Evolutionary conservation across 768 basidiomycete genomes (phyloP).

Genomic region (Xerocomus potaroensis): DNA sequence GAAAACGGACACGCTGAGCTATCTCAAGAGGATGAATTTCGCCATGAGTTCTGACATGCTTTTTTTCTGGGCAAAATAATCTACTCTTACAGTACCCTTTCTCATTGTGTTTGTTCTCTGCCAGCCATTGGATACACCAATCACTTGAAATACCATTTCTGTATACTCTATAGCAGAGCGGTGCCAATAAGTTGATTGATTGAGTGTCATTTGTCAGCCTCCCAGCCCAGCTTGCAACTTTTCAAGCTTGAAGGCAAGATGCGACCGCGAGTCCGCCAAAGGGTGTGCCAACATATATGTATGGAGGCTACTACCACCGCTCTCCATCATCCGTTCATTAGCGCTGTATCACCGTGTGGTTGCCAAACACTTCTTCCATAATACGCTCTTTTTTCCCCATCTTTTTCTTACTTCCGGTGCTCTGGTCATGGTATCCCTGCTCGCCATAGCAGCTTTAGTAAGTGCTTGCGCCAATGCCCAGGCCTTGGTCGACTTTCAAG

Average conservation of each 20-base stretch:
- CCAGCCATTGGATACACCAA: not conserved
- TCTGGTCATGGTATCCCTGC: constrained; percentile 22
- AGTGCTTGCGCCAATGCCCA: constrained; percentile 18
- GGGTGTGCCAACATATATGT: no score
- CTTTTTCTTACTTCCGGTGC: not conserved
- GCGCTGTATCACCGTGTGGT: not conserved
- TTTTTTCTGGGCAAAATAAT: not conserved
- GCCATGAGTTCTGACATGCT: constrained; percentile 55
- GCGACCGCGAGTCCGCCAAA: no score
- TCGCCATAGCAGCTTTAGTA: no score
- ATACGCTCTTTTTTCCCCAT: no score
- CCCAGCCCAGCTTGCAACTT: no score
- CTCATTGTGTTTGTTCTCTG: not conserved
- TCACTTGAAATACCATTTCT: not conserved
- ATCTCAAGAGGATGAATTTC: constrained; percentile 51
- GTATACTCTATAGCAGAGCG: not conserved
- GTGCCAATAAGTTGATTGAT: no score
- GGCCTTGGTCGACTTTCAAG: constrained; percentile 59
- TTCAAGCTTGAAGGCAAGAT: no score
- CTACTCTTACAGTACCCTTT: constrained; percentile 9
- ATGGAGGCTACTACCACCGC: no score
- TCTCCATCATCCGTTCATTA: no score
- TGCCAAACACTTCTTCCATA: no score
- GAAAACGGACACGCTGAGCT: constrained; percentile 13
- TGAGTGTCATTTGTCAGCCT: no score